A percentile compares a stretch with the other conserved stretches of the same genome.
phyloP scores from a whole-genome alignment of 148 eudicot genomes.

The Dysphania ambrosioides region DNA sequence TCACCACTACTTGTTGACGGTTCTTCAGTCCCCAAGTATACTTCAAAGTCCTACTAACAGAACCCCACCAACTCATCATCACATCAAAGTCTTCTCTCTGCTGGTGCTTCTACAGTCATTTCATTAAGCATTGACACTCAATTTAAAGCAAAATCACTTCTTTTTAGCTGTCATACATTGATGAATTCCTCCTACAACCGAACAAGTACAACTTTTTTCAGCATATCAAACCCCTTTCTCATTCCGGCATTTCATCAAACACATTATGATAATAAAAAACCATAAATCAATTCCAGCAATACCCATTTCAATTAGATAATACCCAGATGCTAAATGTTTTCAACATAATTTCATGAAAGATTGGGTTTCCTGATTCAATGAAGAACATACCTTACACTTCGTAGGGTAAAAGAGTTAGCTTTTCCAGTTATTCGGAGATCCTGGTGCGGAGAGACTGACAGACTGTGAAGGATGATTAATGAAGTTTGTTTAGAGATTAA shows the following conservation, averaged over 20 bases:
- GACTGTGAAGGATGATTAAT: no score
- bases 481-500: neutral
- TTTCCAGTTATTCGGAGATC: neutral
- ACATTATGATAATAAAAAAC: neutral
- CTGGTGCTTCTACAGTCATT: neutral
- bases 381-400: conserved; percentile 2
- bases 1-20: conserved; percentile 21
- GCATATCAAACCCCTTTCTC: neutral
- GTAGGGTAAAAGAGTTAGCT: neutral
- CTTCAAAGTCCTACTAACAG: conserved; percentile 18
- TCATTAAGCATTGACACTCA: conserved; percentile 8
- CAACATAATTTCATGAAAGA: neutral
- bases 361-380: neutral
- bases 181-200: neutral
- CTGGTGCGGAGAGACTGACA: neutral
- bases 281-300: no score
- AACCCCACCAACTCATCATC: conserved; percentile 26
- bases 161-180: neutral
- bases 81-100: conserved; percentile 5
- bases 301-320: neutral
- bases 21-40: conserved; percentile 25
- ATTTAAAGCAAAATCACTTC: neutral
- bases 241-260: conserved; percentile 14
- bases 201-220: neutral
- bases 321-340: neutral